These are phyloP conservation scores for Coemansia sp. DNA, from an alignment of 192 early-diverging fungal genomes.

Conservation along the genomic window DNA sequence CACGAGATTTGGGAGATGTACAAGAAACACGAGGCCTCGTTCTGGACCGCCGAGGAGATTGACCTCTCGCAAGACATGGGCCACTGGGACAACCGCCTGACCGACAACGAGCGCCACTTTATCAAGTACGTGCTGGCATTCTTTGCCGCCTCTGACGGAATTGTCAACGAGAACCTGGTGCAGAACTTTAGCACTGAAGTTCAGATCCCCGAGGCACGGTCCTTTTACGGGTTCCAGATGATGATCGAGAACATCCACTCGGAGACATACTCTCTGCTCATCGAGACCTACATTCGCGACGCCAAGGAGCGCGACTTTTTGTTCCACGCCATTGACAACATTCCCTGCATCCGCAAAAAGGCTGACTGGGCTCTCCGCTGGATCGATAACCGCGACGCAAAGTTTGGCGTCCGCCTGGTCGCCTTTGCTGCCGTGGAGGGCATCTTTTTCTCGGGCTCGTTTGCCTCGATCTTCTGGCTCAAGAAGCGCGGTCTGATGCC, in stretches of 20 bases:
- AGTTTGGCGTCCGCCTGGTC: conserved; percentile 90
- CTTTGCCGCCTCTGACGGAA: conserved; percentile 95
- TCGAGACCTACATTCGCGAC: conserved; percentile 96
- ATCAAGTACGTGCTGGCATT: conserved; percentile 93
- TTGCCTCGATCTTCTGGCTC: conserved; percentile 99
- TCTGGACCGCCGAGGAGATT: conserved; percentile 97
- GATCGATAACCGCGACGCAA: conserved; percentile 78
- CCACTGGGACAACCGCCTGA: conserved; percentile 88
- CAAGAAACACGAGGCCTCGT: conserved; percentile 97
- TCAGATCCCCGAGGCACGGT: conserved; percentile 91
- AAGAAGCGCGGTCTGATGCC: conserved; percentile 99
- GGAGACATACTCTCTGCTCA: conserved; percentile 94
- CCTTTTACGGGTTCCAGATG: conserved; percentile 98
- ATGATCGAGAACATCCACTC: conserved; percentile 98
- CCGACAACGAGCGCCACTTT: conserved; percentile 86
- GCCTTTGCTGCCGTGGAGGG: conserved; percentile 99
- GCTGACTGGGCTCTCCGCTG: conserved; percentile 97
- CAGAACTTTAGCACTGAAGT: conserved; percentile 90
- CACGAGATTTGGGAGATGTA: conserved; percentile 97
- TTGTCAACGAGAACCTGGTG: conserved; percentile 95
- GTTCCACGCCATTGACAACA: conserved; percentile 93
- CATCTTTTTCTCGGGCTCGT: conserved; percentile 98
- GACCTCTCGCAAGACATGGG: conserved; percentile 89
- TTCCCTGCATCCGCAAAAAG: conserved; percentile 95
- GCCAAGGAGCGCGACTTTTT: conserved; percentile 77